Conservation (phyloP, 1,139 yeast species). For the Scheffersomyces illinoinensis region DNA sequence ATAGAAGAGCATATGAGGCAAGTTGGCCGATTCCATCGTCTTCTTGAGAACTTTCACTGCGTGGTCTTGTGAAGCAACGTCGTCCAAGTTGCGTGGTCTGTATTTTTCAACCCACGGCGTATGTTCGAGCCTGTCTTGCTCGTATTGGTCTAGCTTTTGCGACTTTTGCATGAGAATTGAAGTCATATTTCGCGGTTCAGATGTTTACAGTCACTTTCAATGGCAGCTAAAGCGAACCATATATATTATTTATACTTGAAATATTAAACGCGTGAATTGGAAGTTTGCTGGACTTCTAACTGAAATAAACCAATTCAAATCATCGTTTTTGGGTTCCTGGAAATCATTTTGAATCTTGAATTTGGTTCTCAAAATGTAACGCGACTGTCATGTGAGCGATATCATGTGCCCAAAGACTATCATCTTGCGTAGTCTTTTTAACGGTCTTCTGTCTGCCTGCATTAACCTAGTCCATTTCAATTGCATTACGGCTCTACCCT, state of each 20-base stretch:
- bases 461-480: too few relatives aligned
- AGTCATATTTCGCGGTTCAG: conserved; percentile 10
- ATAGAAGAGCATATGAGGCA: conserved; percentile 94
- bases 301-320: background rate
- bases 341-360: background rate
- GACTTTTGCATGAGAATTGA: conserved; percentile 14
- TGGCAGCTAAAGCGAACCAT: too few relatives aligned
- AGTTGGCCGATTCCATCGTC: conserved; percentile 74
- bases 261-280: background rate
- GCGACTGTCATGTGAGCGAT: background rate
- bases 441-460: background rate
- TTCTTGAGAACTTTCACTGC: conserved; percentile 83
- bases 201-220: background rate
- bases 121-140: conserved; percentile 47
- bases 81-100: conserved; percentile 81
- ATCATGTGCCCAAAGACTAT: background rate
- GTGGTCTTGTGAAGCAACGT: conserved; percentile 89
- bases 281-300: background rate
- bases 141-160: conserved; percentile 31
- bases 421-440: too few relatives aligned
- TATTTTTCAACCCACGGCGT: conserved; percentile 83
- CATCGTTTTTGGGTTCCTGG: background rate
- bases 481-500: background rate
- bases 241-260: too few relatives aligned
- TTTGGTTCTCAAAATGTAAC: background rate